These are phyloP conservation scores for Leptodermis oblonga DNA, from an alignment of 257 asterid genomes.

Conservation along the genomic window DNA sequence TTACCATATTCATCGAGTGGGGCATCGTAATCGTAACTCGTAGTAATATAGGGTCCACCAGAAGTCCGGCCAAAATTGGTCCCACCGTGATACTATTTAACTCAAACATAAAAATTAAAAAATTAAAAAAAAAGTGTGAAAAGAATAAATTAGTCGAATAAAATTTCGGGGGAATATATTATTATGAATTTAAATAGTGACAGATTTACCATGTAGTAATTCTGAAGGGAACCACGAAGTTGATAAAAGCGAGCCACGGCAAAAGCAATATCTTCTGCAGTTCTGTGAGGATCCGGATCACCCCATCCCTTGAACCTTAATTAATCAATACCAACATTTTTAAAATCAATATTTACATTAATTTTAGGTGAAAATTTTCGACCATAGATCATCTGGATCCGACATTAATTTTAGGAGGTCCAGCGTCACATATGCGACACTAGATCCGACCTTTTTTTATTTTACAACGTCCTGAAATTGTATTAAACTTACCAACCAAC, in stretches of 20 bases:
- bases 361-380: too few species aligned
- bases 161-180: background rate
- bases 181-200: background rate
- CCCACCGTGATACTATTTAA: slow-evolving; percentile 44
- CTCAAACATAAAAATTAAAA: background rate
- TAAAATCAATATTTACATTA: background rate
- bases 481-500: slow-evolving; percentile 32
- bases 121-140: too few species aligned
- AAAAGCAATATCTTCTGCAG: slow-evolving; percentile 43
- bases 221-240: slow-evolving; percentile 30
- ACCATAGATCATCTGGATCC: too few species aligned
- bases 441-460: too few species aligned
- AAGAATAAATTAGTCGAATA: background rate
- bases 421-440: too few species aligned
- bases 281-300: slow-evolving; percentile 33
- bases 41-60: slow-evolving; percentile 39
- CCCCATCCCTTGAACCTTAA: slow-evolving; percentile 45
- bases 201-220: slow-evolving; percentile 39
- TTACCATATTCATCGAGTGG: slow-evolving; percentile 47
- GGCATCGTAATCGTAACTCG: slow-evolving; percentile 46
- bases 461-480: too few species aligned
- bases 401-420: too few species aligned
- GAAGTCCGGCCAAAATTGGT: slow-evolving; percentile 40
- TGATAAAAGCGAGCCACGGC: slow-evolving; percentile 40
- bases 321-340: background rate